Evolutionary conservation across 2,329 filamentous ascomycete species (phyloP).

Genomic region (Ophiognomonia clavigignenti-juglandacearum): DNA sequence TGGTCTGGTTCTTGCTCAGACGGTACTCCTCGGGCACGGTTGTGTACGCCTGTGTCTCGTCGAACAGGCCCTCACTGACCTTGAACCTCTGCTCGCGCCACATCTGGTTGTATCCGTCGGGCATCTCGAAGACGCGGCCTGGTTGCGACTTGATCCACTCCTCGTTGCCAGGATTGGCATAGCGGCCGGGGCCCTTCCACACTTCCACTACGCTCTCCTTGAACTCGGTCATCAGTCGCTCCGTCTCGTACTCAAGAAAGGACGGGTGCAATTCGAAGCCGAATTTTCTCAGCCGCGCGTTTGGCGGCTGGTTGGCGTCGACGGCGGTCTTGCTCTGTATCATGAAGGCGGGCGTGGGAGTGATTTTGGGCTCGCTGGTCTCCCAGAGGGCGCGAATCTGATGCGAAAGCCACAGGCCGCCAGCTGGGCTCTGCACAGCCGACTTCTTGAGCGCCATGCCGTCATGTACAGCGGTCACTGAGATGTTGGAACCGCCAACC

Average conservation of each 20-base stretch:
- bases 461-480: constrained; percentile 87
- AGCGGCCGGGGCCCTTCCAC: constrained; percentile 76
- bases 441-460: constrained; percentile 91
- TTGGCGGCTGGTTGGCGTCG: constrained; percentile 75
- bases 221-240: constrained; percentile 89
- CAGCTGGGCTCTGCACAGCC: constrained; percentile 77
- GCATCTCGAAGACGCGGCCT: constrained; percentile 91
- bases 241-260: constrained; percentile 82
- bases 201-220: constrained; percentile 96
- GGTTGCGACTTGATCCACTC: constrained; percentile 69
- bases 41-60: constrained; percentile 68
- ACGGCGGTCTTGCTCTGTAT: constrained; percentile 84
- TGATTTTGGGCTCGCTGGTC: constrained; percentile 62
- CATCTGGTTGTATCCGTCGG: constrained; percentile 92
- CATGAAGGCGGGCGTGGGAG: constrained; percentile 79
- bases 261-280: constrained; percentile 56
- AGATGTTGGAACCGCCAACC: constrained; percentile 82
- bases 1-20: constrained; percentile 69
- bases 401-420: constrained; percentile 82
- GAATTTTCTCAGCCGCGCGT: constrained; percentile 71
- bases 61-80: constrained; percentile 85
- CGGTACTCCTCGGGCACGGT: constrained; percentile 33
- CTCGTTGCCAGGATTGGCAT: constrained; percentile 63
- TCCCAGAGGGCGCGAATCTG: constrained; percentile 82
- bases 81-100: constrained; percentile 86